Base-by-base conservation (phyloP, 1,284 basidiomycete species). In the Vanrija pseudolonga region DNA sequence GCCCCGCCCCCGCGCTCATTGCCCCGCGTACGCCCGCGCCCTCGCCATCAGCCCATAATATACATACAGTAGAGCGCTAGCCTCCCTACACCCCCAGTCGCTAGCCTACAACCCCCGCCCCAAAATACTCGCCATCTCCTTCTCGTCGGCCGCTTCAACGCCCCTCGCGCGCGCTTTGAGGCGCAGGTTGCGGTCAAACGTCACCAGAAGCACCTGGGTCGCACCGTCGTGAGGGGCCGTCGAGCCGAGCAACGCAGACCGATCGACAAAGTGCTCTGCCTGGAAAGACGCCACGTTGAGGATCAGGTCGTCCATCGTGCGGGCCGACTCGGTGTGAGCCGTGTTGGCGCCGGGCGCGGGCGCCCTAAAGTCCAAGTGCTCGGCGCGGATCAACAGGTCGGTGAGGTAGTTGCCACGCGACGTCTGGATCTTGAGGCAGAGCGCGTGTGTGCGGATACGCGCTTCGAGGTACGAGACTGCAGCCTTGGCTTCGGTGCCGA, bases 251-350 rank as follows among this genome's bases (percentile, higher is more conserved):
- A 90, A 77, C 18, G 79, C 78, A 0, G 89, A 85, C 14, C 93
- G 84, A 76, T 96, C 90, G 20, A 86, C 80, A 85, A 93, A 98
- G 68, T 97, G 90, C 45, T 91, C 87, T 49, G 87, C 83, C 71
- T 97, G 95, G 89, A 92, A 97, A 45, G 87, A 81, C 11, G 90
- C 90, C 19, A 92, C 88, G 65, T 89, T 86, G 41, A 98, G 81
- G 59, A 98, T 97, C 49, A 96, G 81, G 69, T 98, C 94, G 72
- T 98, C 95, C 86, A 97, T 92, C 57, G 83, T 90, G 32, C 88
- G 81, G 47, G 89, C 88, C 17, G 4, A 8, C 17, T 45, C 51
- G 7, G 2, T 18, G 6, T 64, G 50, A 32, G 75, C 78, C 38
- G 76, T 76, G 50, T 80, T 72, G 20, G 46, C 48, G 12, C 17